Conservation (phyloP, 805 yeast genomes). For the Starmerella geochares region DNA sequence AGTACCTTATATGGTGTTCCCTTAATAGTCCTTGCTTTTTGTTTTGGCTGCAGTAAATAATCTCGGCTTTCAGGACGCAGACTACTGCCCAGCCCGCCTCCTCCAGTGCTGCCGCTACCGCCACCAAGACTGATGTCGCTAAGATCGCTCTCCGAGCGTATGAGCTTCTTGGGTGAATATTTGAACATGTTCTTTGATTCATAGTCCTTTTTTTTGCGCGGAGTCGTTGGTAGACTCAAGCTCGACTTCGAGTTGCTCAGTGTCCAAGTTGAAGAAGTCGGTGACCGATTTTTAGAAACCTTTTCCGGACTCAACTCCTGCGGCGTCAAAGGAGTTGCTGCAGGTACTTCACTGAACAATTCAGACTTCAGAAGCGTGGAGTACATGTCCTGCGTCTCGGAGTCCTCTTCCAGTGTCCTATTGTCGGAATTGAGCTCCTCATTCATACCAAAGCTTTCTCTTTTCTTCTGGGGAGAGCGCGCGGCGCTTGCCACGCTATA, state of each 20-base stretch:
- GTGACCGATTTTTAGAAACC: background rate
- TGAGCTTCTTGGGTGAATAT: slow-evolving; percentile 16
- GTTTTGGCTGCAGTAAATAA: slow-evolving; percentile 69
- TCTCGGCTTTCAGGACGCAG: slow-evolving; percentile 75
- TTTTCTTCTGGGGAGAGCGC: slow-evolving; percentile 32
- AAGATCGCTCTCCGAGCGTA: slow-evolving; percentile 18
- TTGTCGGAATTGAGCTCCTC: slow-evolving; percentile 8
- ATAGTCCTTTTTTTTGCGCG: slow-evolving; percentile 19
- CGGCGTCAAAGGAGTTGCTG: slow-evolving; percentile 9
- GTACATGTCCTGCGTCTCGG: slow-evolving; percentile 65
- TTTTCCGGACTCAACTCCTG: slow-evolving; percentile 5
- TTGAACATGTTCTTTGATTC: slow-evolving; percentile 38
- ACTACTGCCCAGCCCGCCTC: slow-evolving; percentile 59
- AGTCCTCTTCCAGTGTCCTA: slow-evolving; percentile 44
- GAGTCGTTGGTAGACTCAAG: slow-evolving; percentile 23
- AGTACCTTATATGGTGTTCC: slow-evolving; percentile 85
- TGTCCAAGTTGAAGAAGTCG: background rate
- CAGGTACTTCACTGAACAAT: slow-evolving; percentile 50
- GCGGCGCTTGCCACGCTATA: slow-evolving; percentile 40
- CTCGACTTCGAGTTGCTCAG: slow-evolving; percentile 9
- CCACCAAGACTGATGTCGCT: slow-evolving; percentile 20
- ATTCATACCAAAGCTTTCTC: background rate
- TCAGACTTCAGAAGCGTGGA: slow-evolving; percentile 80
- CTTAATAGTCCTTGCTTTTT: slow-evolving; percentile 63
- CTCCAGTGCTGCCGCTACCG: slow-evolving; percentile 38